Evolutionary conservation across 108 stramenopile species (phyloP).

Genomic region (Nitzschia sp.): DNA sequence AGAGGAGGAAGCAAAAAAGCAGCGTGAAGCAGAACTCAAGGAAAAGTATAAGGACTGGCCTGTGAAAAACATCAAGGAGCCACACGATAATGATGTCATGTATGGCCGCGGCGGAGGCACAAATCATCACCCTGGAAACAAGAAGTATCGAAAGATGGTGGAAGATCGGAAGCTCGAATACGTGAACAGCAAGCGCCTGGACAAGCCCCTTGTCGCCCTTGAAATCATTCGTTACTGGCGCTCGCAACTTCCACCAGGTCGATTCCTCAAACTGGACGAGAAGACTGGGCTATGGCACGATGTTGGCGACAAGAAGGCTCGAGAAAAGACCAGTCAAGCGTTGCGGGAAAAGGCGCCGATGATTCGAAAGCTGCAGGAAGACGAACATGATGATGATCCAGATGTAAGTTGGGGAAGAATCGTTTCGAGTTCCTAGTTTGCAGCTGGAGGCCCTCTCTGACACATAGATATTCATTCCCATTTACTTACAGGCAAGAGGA

Average conservation of each 20-base stretch:
- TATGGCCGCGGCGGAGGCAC: constrained; percentile 86
- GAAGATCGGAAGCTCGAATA: constrained; percentile 78
- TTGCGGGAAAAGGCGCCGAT: constrained; percentile 80
- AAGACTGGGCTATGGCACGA: constrained; percentile 76
- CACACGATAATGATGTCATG: constrained; percentile 79
- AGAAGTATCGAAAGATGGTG: constrained; percentile 79
- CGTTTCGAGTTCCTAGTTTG: neutral
- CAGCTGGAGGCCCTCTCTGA: neutral
- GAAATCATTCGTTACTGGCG: constrained; percentile 80
- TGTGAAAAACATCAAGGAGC: constrained; percentile 58
- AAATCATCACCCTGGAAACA: constrained; percentile 87
- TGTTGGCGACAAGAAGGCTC: constrained; percentile 85
- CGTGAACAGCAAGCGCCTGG: constrained; percentile 73
- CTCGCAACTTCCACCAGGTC: constrained; percentile 70
- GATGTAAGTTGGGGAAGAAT: neutral
- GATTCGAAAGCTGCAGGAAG: constrained; percentile 65
- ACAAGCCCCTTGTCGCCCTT: constrained; percentile 84
- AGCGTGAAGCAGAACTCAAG: constrained; percentile 16
- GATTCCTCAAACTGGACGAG: constrained; percentile 82
- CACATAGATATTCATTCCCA: neutral
- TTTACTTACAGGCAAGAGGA: constrained; percentile 5
- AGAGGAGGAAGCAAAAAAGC: constrained; percentile 16
- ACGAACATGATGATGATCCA: constrained; percentile 29
- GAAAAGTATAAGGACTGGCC: constrained; percentile 54
- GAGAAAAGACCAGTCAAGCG: constrained; percentile 87